Percentiles rank a stretch among this genome's conserved stretches.
These are phyloP conservation scores for Nemania sp. DNA, from an alignment of 2,329 filamentous ascomycete species.

Conservation along the genomic window DNA sequence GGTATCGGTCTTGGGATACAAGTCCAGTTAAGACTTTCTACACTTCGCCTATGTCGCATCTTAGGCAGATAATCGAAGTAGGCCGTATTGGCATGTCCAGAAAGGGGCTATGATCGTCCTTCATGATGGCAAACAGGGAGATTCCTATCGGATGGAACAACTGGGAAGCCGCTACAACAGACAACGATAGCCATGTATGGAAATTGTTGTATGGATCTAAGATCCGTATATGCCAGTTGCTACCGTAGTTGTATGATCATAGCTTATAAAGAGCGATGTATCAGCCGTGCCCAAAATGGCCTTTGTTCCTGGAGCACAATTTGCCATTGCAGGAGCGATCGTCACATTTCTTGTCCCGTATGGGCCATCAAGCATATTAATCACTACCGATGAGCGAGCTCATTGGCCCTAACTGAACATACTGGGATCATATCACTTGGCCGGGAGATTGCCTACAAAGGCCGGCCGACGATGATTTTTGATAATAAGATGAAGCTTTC, in stretches of 20 bases:
- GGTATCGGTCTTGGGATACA: not conserved
- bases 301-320: not conserved
- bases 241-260: not conserved
- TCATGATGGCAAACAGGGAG: not conserved
- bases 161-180: not conserved
- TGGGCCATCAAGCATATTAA: no score
- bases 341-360: not conserved
- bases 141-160: not conserved
- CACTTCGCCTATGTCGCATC: constrained; percentile 3
- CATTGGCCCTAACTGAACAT: no score
- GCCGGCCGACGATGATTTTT: no score
- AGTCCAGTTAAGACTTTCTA: not conserved
- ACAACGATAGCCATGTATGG: not conserved
- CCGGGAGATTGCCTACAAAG: no score
- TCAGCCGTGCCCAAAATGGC: not conserved
- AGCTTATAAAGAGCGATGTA: not conserved
- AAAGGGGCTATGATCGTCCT: not conserved
- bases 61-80: constrained; percentile 1
- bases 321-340: not conserved
- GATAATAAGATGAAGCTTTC: not conserved
- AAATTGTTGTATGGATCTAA: not conserved
- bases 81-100: not conserved
- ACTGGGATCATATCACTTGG: no score
- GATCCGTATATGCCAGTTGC: not conserved
- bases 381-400: no score